Evolutionary conservation across 306 rosid species (phyloP), one percentile per base, ranked within the genome.

Genomic region (Bauhinia variegata): DNA sequence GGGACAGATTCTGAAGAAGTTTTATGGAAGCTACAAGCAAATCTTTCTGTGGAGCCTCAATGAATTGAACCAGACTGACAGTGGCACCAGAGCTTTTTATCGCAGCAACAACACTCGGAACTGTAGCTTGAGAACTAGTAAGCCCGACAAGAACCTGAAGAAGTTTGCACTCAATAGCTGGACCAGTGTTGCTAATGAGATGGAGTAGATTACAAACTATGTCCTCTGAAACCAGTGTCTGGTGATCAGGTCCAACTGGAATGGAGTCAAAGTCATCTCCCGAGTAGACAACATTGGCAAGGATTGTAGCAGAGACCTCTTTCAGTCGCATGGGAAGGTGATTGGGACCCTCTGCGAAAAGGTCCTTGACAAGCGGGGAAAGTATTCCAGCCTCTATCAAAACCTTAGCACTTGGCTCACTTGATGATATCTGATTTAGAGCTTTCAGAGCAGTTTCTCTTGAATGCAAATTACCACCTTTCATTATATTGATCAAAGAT

Each of bases 141-240:
- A 93, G 97, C 51, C 99, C 99, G 55, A 90, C 99, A 77, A 93
- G 96, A 74, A 88, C 97, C 77, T 93, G 97, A 70, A 93, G 90
- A 79, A 93, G 99, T 80, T 93, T 90, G 85, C 97, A 80, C 73
- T 82, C 97, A 31, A 93, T 93, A 62, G 95, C 97, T 30, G 99
- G 99, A 56, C 99, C 99, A 11, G 97, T 93, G 82, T 93, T 93
- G 82, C 99, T 93, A 63, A 90, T 93, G 69, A 93, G 95, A 80
- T 90, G 92, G 41, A 93, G 96, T 58, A 93, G 89, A 72, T 84
- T 88, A 80, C 87, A 95, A 65, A 93, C 86, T 34, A 85, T 80
- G 71, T 86, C 92, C 83, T 93, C 99, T n/a, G 99, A 93, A 71
- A 93, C 97, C 78, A 93, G 79, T 14, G 96, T 90, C 73, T 90